Base-by-base conservation (phyloP, 495 filamentous ascomycete genomes). In the Tuber indicum region DNA sequence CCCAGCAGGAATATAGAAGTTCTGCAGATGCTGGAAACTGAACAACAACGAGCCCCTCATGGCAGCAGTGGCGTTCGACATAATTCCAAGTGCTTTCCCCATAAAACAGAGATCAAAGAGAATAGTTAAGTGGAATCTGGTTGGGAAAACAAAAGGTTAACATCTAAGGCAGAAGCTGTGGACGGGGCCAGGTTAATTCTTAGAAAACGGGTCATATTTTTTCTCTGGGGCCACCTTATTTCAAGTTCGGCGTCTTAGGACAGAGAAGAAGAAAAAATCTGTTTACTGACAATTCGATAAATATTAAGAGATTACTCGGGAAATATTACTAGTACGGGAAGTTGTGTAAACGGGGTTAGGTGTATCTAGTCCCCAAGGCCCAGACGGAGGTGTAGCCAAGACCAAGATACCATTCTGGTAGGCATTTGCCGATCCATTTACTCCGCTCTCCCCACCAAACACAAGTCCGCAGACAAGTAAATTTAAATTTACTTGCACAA, bases 1-100 rank as follows among this genome's bases (percentile, higher is more conserved):
- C 76, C 89, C 91, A n/a, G 91, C 91, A 75, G 96, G 95, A 80
- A 97, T 90, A 84, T 95, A 94, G 81, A 95, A 89, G 80, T 91
- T 91, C 83, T 91, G 89, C 81, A 96, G 83, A 79, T 82, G 82
- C 2, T 16, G 26, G 32, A 3, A 66, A 36, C 26, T 4, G 14
- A 66, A 36, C 26, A 66, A 36, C 26, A 36, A 14, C 58, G 58
- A 66, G 14, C 19, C 58, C 14, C 17, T 19, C 17, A 26, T 26
- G 14, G 58, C 32, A 66, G 58, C 36, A 66, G 58, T 66, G 14
- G 32, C 26, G 26, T 66, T 36, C 26, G 58, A 19, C 58, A 36
- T 36, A 36, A 36, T 36, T 66, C 58, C 26, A 36, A 66, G 16
- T 7, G 14, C 58, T 66, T 66, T 66, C 26, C 26, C 36, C 26